Conservation (phyloP, 441 rosid genomes). For the Populus hybrid region DNA sequence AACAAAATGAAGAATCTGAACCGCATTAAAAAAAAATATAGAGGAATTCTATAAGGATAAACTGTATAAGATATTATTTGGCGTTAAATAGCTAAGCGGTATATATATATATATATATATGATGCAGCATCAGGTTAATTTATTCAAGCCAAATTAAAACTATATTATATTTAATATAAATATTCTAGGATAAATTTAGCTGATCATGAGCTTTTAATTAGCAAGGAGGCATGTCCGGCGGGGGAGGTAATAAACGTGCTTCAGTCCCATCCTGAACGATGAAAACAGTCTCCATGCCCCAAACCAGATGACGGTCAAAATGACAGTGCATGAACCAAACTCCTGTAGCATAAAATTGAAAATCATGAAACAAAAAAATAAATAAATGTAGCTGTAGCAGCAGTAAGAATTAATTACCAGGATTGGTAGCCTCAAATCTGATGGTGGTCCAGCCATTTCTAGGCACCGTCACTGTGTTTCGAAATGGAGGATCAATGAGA, state of each 20-base stretch:
- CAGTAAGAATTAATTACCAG: constrained; percentile 20
- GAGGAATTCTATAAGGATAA: too few relatives aligned
- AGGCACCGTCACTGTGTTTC: constrained; percentile 34
- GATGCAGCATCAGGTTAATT: too few relatives aligned
- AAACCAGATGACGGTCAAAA: constrained; percentile 42
- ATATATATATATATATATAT: too few relatives aligned
- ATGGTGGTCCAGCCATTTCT: constrained; percentile 34
- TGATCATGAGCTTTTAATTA: background rate
- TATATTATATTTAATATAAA: too few relatives aligned
- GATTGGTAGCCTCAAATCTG: constrained; percentile 30
- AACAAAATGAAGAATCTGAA: too few relatives aligned
- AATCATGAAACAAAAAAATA: background rate
- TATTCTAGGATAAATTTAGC: too few relatives aligned
- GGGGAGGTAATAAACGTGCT: constrained; percentile 42
- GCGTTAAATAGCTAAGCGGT: too few relatives aligned
- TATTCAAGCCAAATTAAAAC: too few relatives aligned
- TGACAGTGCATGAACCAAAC: constrained; percentile 71
- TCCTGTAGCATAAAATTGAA: constrained; percentile 18
- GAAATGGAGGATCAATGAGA: constrained; percentile 44
- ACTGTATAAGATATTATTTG: too few relatives aligned
- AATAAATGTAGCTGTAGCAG: background rate
- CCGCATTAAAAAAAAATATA: too few relatives aligned
- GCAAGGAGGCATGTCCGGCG: constrained; percentile 53
- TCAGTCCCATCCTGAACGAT: constrained; percentile 44
- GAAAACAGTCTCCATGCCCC: constrained; percentile 63